Base-by-base conservation (phyloP, 208 protist genomes). In the Leishmania lainsoni region DNA sequence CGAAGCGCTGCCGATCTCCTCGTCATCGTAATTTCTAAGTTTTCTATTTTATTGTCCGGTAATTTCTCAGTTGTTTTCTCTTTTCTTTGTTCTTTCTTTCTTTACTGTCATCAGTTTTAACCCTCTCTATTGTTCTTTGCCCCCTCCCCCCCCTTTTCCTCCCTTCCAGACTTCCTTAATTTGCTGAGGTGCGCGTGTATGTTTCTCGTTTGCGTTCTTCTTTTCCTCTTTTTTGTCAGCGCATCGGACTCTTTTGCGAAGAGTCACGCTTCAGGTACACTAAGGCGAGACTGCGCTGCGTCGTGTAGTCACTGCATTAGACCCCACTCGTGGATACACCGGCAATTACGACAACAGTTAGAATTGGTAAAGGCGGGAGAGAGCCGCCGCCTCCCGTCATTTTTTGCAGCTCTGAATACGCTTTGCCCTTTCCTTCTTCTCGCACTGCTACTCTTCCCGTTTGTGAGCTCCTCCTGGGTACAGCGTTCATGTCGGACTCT, bases 31-130 rank as follows among this genome's bases (percentile, higher is more conserved):
- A 63, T 63, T n/a, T 17, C 58, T 63, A 16, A 8, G 14, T 56
- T 75, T 32, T 35, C 32, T 49, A 3, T 39, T 51, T n/a, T 52
- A 6, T 75, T 35, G 10, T 39, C 39, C 32, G 54, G 72, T 82
- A 58, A 16, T 83, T 79, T n/a, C 74, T 65, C 20, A 29, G 32
- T 56, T 72, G 6, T 45, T 45, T 45, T 45, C 42, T 45, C 42
- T 45, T 80, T 8, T 80, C n/a, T 61, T 59, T 58, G 76, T 65
- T 70, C 45, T 80, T 78, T 71, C 68, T 68, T 75, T 1, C 75
- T 54, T 81, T 61, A 14, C 65, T 22, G 9, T 75, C 16, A 17
- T 56, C 52, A 56, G 16, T 56, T 20, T 17, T 35, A 26, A 29
- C 63, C 48, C 75, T 78, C 51, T 81, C 49, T 42, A 16, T 49